A percentile compares a stretch with the other conserved stretches of the same genome.
These are phyloP conservation scores for Metarhizium humberi DNA, from an alignment of 2,329 filamentous ascomycete genomes.

Conservation along the genomic window DNA sequence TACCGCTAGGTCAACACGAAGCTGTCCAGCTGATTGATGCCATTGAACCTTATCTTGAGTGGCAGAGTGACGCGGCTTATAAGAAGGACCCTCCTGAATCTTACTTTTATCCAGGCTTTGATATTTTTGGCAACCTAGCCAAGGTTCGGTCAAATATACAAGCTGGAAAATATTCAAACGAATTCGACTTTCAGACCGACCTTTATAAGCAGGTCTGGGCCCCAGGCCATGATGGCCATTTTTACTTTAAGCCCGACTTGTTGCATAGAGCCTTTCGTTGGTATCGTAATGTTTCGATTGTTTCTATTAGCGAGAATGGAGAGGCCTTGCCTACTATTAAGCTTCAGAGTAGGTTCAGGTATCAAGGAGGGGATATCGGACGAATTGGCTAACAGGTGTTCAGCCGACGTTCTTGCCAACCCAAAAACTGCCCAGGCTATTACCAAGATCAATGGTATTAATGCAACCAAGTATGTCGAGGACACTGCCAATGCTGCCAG, in stretches of 20 bases:
- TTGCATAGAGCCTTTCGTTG: conserved; percentile 7
- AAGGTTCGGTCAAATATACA: conserved; percentile 32
- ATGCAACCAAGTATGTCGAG: conserved; percentile 13
- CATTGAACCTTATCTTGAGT: conserved; percentile 32
- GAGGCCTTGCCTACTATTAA: conserved; percentile 12
- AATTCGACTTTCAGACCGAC: conserved; percentile 45
- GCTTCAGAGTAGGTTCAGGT: conserved; percentile 10
- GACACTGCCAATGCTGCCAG: conserved; percentile 11
- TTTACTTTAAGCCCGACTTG: conserved; percentile 21
- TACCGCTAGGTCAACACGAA: conserved; percentile 26
- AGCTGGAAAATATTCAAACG: conserved; percentile 34
- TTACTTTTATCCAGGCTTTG: conserved; percentile 39
- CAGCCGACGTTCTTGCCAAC: conserved; percentile 12
- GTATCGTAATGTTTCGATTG: conserved; percentile 23
- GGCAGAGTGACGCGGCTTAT: conserved; percentile 38
- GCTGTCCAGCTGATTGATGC: conserved; percentile 26
- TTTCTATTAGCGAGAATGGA: conserved; percentile 26
- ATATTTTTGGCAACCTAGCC: conserved; percentile 36
- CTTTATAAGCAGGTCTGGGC: conserved; percentile 41
- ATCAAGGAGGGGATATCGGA: neutral
- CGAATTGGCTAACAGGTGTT: neutral
- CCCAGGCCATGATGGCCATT: conserved; percentile 55
- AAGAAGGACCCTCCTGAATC: conserved; percentile 40
- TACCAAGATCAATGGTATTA: conserved; percentile 17
- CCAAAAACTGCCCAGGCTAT: conserved; percentile 12